phyloP scores from a whole-genome alignment of 2,329 filamentous ascomycete genomes.

The Talaromyces verruculosus region DNA sequence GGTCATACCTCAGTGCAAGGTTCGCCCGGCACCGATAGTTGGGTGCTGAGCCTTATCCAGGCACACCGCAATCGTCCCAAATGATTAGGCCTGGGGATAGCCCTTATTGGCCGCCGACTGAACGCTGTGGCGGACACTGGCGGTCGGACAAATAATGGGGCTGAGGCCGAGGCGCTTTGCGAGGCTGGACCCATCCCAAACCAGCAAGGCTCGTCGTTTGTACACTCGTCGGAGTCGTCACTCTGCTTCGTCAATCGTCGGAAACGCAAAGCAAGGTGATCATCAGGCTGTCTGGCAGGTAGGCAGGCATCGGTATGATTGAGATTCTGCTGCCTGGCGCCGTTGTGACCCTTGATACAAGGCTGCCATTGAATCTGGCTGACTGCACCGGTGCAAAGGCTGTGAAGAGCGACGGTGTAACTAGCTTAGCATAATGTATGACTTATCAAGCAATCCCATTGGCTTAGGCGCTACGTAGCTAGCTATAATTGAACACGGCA shows the following conservation, averaged over 20 bases:
- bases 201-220: conserved; percentile 2
- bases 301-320: background rate
- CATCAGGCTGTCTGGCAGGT: background rate
- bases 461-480: background rate
- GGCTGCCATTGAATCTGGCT: background rate
- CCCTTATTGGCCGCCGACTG: background rate
- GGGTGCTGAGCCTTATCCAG: background rate
- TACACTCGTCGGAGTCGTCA: background rate
- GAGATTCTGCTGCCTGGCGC: background rate
- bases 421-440: conserved; percentile 4
- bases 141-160: conserved; percentile 15
- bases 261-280: background rate
- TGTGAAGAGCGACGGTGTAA: conserved; percentile 11
- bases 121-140: conserved; percentile 6
- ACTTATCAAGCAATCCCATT: conserved; percentile 5
- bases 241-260: background rate
- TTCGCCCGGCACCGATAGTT: background rate
- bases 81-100: background rate
- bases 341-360: background rate
- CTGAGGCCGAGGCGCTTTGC: conserved; percentile 9
- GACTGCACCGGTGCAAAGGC: background rate
- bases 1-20: background rate
- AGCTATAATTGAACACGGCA: conserved; percentile 9
- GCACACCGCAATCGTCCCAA: background rate
- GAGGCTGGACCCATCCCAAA: conserved; percentile 10